A percentile compares a stretch with the other conserved stretches of the same genome.
Evolutionary conservation across 306 rosid species (phyloP).

Genomic region (Medicago arabica): DNA sequence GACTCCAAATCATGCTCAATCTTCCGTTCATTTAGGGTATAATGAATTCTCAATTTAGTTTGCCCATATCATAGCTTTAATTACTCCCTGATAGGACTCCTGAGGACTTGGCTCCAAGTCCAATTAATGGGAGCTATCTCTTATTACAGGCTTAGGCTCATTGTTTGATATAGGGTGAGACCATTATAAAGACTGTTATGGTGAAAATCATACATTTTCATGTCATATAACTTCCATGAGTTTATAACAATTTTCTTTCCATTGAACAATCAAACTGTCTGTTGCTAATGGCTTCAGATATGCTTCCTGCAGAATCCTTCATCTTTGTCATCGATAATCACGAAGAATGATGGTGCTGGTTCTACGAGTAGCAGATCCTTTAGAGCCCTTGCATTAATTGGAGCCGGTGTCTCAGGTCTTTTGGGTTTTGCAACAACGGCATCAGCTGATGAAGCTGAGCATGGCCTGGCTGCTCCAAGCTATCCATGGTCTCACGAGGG

Average conservation of each 20-base stretch:
- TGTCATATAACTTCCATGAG: background rate
- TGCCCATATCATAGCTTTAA: constrained; percentile 6
- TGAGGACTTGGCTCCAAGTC: constrained; percentile 2
- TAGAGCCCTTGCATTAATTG: constrained; percentile 83
- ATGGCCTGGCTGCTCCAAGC: constrained; percentile 84
- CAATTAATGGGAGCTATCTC: constrained; percentile 25
- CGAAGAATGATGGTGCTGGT: constrained; percentile 63
- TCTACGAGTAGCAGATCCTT: constrained; percentile 68
- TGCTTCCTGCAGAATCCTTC: constrained; percentile 55
- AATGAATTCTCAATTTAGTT: background rate
- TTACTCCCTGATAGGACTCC: background rate
- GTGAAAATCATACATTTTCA: background rate
- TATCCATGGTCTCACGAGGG: constrained; percentile 99
- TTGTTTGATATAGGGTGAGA: constrained; percentile 18
- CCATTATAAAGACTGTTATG: constrained; percentile 2
- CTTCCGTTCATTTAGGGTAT: background rate
- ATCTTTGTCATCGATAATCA: constrained; percentile 56
- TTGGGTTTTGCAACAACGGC: constrained; percentile 79
- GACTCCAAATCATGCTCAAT: background rate
- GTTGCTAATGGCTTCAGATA: constrained; percentile 32
- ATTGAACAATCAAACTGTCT: background rate
- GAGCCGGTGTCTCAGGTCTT: constrained; percentile 83
- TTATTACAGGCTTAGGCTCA: background rate
- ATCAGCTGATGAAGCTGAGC: constrained; percentile 97
- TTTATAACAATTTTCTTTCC: constrained; percentile 20